phyloP scores from a whole-genome alignment of 176 grass and related monocot genomes.

The Neostapfia colusana region DNA sequence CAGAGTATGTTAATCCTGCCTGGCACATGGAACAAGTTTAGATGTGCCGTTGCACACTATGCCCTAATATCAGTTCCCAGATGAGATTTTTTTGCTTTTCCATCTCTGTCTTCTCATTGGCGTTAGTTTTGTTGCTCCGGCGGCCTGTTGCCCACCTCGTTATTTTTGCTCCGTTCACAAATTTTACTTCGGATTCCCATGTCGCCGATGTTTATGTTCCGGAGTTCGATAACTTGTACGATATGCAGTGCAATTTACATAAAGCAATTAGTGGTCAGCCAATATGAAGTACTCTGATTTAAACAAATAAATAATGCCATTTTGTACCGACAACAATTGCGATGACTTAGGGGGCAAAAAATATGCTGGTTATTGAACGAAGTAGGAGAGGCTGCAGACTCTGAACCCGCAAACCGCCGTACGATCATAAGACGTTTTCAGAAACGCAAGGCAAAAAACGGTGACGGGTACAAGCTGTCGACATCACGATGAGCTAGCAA shows the following conservation, averaged over 20 bases:
- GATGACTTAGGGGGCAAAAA: background rate
- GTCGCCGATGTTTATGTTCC: background rate
- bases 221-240: background rate
- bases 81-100: background rate
- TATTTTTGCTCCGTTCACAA: background rate
- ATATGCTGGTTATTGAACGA: background rate
- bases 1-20: background rate
- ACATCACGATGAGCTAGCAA: background rate
- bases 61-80: background rate
- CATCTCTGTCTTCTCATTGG: background rate
- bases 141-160: constrained; percentile 12
- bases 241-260: background rate
- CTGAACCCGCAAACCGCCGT: background rate
- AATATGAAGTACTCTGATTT: too few species aligned
- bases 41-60: background rate
- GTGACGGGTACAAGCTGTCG: background rate
- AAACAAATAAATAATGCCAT: background rate
- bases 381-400: background rate
- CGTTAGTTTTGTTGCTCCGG: background rate
- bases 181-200: background rate
- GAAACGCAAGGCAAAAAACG: background rate
- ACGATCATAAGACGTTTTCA: background rate
- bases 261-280: background rate
- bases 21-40: background rate
- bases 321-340: too few species aligned